Percentiles rank a stretch among this genome's conserved stretches.
Evolutionary conservation across 306 rosid genomes (phyloP).

Genomic region (Medicago truncatula): DNA sequence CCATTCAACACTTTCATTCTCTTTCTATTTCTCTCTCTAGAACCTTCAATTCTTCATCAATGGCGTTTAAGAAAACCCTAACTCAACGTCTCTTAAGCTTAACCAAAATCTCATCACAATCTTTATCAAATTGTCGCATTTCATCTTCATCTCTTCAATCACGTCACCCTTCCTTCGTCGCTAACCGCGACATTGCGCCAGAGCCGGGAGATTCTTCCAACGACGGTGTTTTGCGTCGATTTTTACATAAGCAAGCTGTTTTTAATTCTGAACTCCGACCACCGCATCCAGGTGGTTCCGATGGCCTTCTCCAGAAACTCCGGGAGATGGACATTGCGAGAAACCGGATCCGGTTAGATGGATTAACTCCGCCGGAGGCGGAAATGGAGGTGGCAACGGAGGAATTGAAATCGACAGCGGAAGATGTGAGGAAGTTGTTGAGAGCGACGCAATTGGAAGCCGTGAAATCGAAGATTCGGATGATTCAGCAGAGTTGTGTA

Average conservation of each 20-base stretch:
- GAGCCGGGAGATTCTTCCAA: constrained; percentile 66
- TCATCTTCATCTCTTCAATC: constrained; percentile 56
- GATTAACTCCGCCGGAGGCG: constrained; percentile 54
- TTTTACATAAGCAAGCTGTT: constrained; percentile 51
- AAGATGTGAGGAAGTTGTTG: constrained; percentile 63
- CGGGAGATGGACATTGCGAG: constrained; percentile 58
- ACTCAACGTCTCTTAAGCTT: constrained; percentile 70
- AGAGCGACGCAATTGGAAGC: constrained; percentile 61
- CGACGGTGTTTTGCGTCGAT: constrained; percentile 58
- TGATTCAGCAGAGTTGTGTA: constrained; percentile 49
- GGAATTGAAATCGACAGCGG: constrained; percentile 18
- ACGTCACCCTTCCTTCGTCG: constrained; percentile 40
- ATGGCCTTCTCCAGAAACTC: constrained; percentile 54
- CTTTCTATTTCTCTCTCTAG: constrained; percentile 28
- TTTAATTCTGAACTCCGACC: constrained; percentile 44
- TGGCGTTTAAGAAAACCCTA: constrained; percentile 78
- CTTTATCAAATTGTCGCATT: constrained; percentile 62
- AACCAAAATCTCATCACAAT: constrained; percentile 58
- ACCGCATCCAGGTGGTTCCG: constrained; percentile 30
- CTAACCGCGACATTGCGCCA: constrained; percentile 53
- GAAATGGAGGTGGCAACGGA: constrained; percentile 5
- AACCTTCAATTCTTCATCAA: constrained; percentile 13
- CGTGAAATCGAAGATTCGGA: constrained; percentile 67
- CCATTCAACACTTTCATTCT: not conserved
- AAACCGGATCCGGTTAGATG: constrained; percentile 70